Evolutionary conservation across 2,329 filamentous ascomycete species (phyloP), one percentile per base, ranked within the genome.

Genomic region (Alternaria infectoria): DNA sequence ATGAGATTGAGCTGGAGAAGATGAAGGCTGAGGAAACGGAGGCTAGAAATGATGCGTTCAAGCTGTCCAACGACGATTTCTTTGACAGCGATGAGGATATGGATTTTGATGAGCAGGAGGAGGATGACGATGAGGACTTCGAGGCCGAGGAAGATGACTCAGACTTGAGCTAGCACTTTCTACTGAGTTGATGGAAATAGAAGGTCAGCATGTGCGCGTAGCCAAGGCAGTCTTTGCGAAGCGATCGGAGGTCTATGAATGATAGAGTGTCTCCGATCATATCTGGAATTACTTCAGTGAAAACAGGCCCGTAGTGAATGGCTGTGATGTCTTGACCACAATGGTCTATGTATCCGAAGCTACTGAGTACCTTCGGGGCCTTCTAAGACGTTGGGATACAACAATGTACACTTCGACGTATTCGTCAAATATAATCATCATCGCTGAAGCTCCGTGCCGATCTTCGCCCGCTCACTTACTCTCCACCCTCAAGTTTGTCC

Each of bases 71-170:
- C 4, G 40, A 63, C 8, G 64, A 64, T 4, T 57, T 62, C 23
- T 13, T 61, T 43, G 59, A 60, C 7, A 66, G 66, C 19, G 64
- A 54, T 17, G 69, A 62, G 10, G 67, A 66, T 6, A 47, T 64
- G 25, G 54, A 64, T 5, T 59, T 59, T 12, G 63, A 58, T 2
- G 61, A 58, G 8, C 59, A 57, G 1, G 43, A 4, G 3, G 26
- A 46, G 6, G 57, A 55, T 3, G 57, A 62, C 4, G 59, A 60
- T n/a, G 51, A 49, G 6, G 55, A 51, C 6, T n/a, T 17, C 5
- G 57, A 50, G 49, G 21, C 43, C 6, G 59, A 51, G 6, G 59
- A 51, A 2, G 60, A 62, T 13, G 46, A 40, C 2, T 51, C 50
- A 2, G 59, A 46, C 4, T 25, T 1, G 13, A 25, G 2, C 7